Percentiles rank a stretch among this genome's conserved stretches.
phyloP scores from a whole-genome alignment of 345 rosid genomes.

The Bruguiera gymnorhiza region DNA sequence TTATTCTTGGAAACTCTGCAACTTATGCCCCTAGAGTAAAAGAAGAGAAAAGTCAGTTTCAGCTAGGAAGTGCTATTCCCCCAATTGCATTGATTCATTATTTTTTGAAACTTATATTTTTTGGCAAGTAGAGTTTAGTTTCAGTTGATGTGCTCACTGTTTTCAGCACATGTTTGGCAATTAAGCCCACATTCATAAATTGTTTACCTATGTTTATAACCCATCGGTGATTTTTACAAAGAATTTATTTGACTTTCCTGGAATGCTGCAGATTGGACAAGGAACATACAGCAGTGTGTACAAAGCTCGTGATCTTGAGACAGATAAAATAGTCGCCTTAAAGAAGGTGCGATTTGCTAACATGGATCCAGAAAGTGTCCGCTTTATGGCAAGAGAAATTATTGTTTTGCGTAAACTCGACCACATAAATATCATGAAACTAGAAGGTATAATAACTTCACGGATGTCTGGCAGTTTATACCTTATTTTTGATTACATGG shows the following conservation, averaged over 20 bases:
- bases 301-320: constrained; percentile 62
- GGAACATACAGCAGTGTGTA: constrained; percentile 79
- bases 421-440: constrained; percentile 74
- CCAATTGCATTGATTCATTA: no score
- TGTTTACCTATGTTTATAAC: no score
- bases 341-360: constrained; percentile 75
- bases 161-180: no score
- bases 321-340: constrained; percentile 59
- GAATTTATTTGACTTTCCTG: background rate
- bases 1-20: no score
- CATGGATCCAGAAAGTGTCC: constrained; percentile 70
- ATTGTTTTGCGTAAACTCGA: constrained; percentile 59
- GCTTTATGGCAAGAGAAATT: constrained; percentile 75
- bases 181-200: no score
- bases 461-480: constrained; percentile 60
- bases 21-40: no score
- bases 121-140: no score
- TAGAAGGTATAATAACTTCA: constrained; percentile 67
- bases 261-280: constrained; percentile 59
- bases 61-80: no score
- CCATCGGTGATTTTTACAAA: no score
- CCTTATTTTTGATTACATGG: constrained; percentile 70
- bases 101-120: no score
- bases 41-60: no score
- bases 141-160: no score